A percentile compares a stretch with the other conserved stretches of the same genome.
These are phyloP conservation scores for Piromyces finnis DNA, from an alignment of 192 early-diverging fungal species.

Conservation along the genomic window DNA sequence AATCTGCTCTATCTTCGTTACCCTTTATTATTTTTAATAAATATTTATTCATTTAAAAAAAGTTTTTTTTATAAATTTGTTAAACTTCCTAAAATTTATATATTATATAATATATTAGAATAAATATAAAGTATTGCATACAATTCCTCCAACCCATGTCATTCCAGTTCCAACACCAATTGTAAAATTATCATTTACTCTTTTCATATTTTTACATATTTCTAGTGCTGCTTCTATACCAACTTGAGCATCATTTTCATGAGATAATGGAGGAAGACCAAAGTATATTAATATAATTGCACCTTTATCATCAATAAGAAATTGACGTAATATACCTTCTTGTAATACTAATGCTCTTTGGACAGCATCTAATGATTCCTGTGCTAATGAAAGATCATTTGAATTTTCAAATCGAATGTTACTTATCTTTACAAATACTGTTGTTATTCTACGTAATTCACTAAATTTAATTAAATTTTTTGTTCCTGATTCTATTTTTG, in stretches of 20 bases:
- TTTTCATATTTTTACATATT: conserved; percentile 13
- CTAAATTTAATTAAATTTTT: conserved; percentile 13
- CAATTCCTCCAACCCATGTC: conserved; percentile 29
- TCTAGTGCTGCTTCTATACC: conserved; percentile 24
- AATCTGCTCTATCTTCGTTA: conserved; percentile 19
- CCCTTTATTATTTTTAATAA: conserved; percentile 3
- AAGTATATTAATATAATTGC: conserved; percentile 29
- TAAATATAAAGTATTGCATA: neutral
- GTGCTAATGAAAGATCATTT: conserved; percentile 11
- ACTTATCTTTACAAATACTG: conserved; percentile 21
- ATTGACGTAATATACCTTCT: conserved; percentile 24
- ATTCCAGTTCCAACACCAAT: conserved; percentile 33
- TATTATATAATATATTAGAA: no score
- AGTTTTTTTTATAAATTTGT: no score
- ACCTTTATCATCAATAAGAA: conserved; percentile 36
- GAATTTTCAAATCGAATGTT: conserved; percentile 11
- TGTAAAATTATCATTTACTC: conserved; percentile 27
- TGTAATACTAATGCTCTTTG: conserved; percentile 15
- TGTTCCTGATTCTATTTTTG: conserved; percentile 12
- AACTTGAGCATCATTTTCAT: conserved; percentile 26
- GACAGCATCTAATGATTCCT: conserved; percentile 19
- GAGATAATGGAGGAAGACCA: conserved; percentile 28
- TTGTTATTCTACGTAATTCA: conserved; percentile 28
- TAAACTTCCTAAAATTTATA: no score
- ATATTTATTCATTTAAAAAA: no score